Conservation (phyloP, 768 basidiomycete species). For the Russula earlei region DNA sequence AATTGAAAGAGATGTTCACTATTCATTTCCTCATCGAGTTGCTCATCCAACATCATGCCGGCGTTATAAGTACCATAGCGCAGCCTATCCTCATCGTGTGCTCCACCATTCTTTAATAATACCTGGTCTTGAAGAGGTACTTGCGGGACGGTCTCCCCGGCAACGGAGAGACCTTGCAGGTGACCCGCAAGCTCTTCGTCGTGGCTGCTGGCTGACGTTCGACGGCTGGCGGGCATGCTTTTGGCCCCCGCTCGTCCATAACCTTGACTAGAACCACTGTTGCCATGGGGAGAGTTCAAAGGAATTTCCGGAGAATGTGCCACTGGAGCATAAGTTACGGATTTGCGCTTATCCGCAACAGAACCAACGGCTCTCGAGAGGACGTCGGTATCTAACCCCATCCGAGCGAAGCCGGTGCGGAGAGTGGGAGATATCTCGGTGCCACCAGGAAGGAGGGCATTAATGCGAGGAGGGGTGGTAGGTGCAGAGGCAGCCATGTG, state of each 20-base stretch:
- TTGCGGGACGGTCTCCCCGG: constrained; percentile 56
- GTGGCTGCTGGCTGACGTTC: constrained; percentile 80
- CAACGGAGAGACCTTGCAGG: constrained; percentile 61
- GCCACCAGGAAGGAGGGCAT: constrained; percentile 49
- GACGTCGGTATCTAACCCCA: constrained; percentile 44
- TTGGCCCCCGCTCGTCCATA: constrained; percentile 70
- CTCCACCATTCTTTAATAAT: constrained; percentile 41
- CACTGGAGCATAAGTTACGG: constrained; percentile 75
- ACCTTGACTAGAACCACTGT: constrained; percentile 35
- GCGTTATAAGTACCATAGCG: constrained; percentile 63
- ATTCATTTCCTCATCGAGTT: constrained; percentile 90
- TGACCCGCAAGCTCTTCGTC: constrained; percentile 76
- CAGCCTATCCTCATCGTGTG: constrained; percentile 51
- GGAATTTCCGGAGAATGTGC: constrained; percentile 60
- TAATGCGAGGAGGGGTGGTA: constrained; percentile 78
- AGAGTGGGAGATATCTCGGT: constrained; percentile 36
- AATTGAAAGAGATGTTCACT: constrained; percentile 41
- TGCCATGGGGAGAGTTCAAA: constrained; percentile 25
- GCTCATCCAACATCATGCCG: constrained; percentile 88
- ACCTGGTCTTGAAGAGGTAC: constrained; percentile 43
- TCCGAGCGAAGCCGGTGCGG: constrained; percentile 37
- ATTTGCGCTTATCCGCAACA: constrained; percentile 72
- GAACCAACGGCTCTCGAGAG: constrained; percentile 63
- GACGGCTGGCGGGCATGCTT: constrained; percentile 88
- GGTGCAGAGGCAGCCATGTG: constrained; percentile 84